A percentile compares a stretch with the other conserved stretches of the same genome.
Evolutionary conservation across 257 asterid species (phyloP).

Genomic region (Plectranthus barbatus): DNA sequence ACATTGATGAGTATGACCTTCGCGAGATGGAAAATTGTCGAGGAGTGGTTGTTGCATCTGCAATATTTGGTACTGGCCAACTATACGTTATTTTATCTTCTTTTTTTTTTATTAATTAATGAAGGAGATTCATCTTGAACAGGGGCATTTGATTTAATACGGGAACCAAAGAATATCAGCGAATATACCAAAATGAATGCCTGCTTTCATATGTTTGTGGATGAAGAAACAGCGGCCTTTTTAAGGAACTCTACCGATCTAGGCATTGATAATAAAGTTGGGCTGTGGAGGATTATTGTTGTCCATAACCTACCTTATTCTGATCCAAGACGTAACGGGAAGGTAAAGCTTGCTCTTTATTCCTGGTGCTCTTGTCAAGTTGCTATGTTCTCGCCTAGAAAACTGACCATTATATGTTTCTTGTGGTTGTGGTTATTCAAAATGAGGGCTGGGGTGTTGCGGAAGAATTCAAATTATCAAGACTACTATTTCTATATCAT

Average conservation of each 20-base stretch:
- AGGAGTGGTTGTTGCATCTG: slow-evolving; percentile 86
- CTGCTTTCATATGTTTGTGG: slow-evolving; percentile 90
- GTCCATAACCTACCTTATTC: slow-evolving; percentile 74
- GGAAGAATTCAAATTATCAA: neutral
- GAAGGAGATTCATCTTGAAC: slow-evolving; percentile 16
- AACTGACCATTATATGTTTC: neutral
- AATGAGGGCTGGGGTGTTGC: neutral
- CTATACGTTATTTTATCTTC: neutral
- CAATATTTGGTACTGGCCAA: slow-evolving; percentile 67
- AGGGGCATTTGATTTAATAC: slow-evolving; percentile 88
- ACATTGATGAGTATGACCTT: slow-evolving; percentile 73
- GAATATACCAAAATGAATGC: slow-evolving; percentile 52
- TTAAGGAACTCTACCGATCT: slow-evolving; percentile 55
- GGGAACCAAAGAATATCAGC: slow-evolving; percentile 75
- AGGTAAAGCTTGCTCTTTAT: slow-evolving; percentile 29
- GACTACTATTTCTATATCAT: neutral
- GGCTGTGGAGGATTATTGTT: slow-evolving; percentile 75
- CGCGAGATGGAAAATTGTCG: slow-evolving; percentile 75
- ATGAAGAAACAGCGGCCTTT: slow-evolving; percentile 55
- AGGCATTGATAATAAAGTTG: slow-evolving; percentile 57
- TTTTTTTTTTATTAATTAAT: slow-evolving; percentile 17
- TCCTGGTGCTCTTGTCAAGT: neutral
- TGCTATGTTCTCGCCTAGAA: neutral
- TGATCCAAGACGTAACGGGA: slow-evolving; percentile 92
- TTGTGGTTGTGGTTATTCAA: neutral